Base-by-base conservation (phyloP, 148 eudicot species). In the Amaranthus hypochondriacus region DNA sequence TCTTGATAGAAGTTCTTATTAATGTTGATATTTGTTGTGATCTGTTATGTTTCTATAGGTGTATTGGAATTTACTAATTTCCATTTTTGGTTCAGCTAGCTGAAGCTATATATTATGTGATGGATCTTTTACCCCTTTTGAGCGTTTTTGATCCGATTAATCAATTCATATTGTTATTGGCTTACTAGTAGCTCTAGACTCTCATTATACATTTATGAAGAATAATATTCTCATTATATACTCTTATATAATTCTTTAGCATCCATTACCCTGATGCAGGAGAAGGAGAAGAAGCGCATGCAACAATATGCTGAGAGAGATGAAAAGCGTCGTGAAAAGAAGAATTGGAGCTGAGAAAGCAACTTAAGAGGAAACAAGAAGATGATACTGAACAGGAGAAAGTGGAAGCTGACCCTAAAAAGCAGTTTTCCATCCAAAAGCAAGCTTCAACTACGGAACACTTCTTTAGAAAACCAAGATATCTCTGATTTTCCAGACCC, bases 371-470 rank as follows among this genome's bases (percentile, higher is more conserved):
- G 82, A 87, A 88, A 87, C 95, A 89, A 83, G 98, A 89, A 77
- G 82, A 87, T 28, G 96, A 94, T 73, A 94, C 80, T 78, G 93
- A 88, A n/a, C 96, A 79, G 62, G 96, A 91, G 74, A 94, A 89
- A 80, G 98, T 91, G 87, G 96, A 91, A 76, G 87, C 98, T 77
- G 97, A 89, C 69, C 60, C 75, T 54, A 94, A 84, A 85, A 89
- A 81, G 82, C 89, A 84, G 77, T 87, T 82, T n/a, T 61, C 90
- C 59, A 59, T 91, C 64, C 84, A 88, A 71, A 94, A 94, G 81
- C 98, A 91, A 81, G 98, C 97, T 75, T 89, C 98, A 71, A 66
- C 89, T 7, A 91, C 92, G 98, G 96, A 94, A 59, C 93, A 92
- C 12, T 91, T 94, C 82, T 83, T 94, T 54, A 87, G 84, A 73